phyloP scores from a whole-genome alignment of 148 eudicot genomes.

The Nepenthes gracilis region DNA sequence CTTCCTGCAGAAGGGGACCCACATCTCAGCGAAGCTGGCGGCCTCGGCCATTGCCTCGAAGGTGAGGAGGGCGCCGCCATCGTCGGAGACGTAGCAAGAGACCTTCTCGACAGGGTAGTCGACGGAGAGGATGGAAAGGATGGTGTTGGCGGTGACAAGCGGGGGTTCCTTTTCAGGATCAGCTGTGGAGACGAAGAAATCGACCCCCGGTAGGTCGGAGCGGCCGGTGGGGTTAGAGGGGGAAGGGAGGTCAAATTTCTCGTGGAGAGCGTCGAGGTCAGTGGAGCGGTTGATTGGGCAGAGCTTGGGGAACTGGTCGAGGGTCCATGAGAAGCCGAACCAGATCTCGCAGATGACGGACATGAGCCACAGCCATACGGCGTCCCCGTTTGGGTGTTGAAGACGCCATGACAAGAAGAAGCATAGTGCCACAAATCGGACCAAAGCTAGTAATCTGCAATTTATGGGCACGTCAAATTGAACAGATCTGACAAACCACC shows the following conservation, averaged over 20 bases:
- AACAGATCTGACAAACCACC: no score
- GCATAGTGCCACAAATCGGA: constrained; percentile 36
- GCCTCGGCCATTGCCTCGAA: constrained; percentile 96
- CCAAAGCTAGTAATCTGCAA: constrained; percentile 37
- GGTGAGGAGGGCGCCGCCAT: constrained; percentile 75
- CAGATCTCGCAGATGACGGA: constrained; percentile 68
- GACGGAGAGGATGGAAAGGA: constrained; percentile 62
- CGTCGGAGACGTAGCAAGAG: constrained; percentile 74
- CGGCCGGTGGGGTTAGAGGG: constrained; percentile 74
- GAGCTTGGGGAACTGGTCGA: constrained; percentile 71
- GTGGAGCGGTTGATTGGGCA: constrained; percentile 59
- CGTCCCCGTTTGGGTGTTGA: constrained; percentile 58
- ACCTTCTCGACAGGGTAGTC: constrained; percentile 81
- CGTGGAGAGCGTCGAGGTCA: constrained; percentile 42
- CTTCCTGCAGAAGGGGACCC: constrained; percentile 86
- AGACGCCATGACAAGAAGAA: constrained; percentile 69
- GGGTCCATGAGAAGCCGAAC: constrained; percentile 86
- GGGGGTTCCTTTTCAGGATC: constrained; percentile 92
- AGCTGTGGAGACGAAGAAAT: constrained; percentile 79
- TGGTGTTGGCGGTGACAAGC: constrained; percentile 72
- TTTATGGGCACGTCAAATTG: no score
- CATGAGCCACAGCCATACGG: constrained; percentile 84
- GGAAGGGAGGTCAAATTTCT: constrained; percentile 68
- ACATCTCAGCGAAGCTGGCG: constrained; percentile 71
- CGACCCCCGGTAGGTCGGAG: constrained; percentile 82